Conservation (phyloP, 75 land plant genomes). For the Pinus taeda region DNA sequence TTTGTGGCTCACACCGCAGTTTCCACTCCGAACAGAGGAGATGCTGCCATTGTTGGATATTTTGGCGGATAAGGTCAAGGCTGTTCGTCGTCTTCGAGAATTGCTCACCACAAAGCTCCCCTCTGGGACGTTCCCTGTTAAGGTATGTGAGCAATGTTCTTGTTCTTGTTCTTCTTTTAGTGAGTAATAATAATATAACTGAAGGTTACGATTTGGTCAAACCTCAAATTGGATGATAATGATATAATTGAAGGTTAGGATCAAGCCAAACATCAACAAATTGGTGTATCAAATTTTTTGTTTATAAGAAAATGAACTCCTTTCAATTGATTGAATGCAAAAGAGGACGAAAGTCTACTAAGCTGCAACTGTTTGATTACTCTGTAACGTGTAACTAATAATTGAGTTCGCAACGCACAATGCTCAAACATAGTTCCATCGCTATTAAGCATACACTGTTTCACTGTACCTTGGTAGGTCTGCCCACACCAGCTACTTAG, state of each 20-base stretch:
- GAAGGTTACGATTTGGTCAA: no score
- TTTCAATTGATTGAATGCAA: no score
- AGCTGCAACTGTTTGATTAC: neutral
- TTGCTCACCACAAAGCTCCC: slow-evolving; percentile 93
- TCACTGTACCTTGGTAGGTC: neutral
- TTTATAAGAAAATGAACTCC: no score
- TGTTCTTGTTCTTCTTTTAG: no score
- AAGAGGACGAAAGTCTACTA: no score
- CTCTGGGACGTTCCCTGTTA: slow-evolving; percentile 88
- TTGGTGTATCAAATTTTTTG: no score
- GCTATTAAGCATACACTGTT: neutral
- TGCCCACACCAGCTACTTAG: neutral
- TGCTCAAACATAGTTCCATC: neutral
- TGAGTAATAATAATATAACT: no score
- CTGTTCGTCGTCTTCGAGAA: slow-evolving; percentile 78
- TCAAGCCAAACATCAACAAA: no score
- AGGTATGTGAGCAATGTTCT: slow-evolving; percentile 44
- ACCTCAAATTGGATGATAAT: no score
- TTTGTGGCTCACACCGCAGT: slow-evolving; percentile 78
- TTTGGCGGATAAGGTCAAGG: slow-evolving; percentile 74
- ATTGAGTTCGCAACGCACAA: neutral
- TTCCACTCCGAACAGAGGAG: slow-evolving; percentile 76
- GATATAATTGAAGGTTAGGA: no score
- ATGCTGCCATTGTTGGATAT: slow-evolving; percentile 78
- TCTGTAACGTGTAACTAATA: neutral